Percentiles rank a stretch among this genome's conserved stretches.
These are phyloP conservation scores for Onygena corvina DNA, from an alignment of 2,329 filamentous ascomycete genomes.

Conservation along the genomic window DNA sequence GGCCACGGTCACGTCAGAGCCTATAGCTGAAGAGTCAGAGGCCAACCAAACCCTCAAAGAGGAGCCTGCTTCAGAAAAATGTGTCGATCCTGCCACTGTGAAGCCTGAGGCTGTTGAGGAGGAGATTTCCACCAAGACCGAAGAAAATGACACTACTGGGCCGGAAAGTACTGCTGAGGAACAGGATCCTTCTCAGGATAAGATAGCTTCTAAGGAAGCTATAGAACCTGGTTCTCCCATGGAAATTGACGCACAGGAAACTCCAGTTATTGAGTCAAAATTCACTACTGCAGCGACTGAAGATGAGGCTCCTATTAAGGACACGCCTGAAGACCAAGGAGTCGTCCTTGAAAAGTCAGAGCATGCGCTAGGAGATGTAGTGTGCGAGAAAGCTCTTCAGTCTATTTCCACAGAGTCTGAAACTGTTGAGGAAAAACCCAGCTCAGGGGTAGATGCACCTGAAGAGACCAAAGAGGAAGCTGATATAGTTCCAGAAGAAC, in stretches of 20 bases:
- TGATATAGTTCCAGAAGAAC: too few species aligned
- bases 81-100: too few species aligned
- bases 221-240: background rate
- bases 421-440: background rate
- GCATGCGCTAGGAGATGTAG: background rate
- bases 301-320: background rate
- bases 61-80: background rate
- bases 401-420: background rate
- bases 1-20: too few species aligned
- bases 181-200: background rate
- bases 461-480: constrained; percentile 1
- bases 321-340: background rate
- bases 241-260: background rate
- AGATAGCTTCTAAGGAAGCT: background rate
- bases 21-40: background rate
- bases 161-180: background rate
- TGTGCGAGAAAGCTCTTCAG: too few species aligned
- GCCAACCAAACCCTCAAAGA: background rate
- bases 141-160: too few species aligned
- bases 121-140: too few species aligned
- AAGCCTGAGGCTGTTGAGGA: too few species aligned
- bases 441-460: background rate
- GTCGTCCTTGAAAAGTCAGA: too few species aligned
- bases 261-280: background rate
- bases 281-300: background rate